Evolutionary conservation across 1,139 yeast species (phyloP), one percentile per base, ranked within the genome.

Genomic region (Nakaseomyces nivariensis): DNA sequence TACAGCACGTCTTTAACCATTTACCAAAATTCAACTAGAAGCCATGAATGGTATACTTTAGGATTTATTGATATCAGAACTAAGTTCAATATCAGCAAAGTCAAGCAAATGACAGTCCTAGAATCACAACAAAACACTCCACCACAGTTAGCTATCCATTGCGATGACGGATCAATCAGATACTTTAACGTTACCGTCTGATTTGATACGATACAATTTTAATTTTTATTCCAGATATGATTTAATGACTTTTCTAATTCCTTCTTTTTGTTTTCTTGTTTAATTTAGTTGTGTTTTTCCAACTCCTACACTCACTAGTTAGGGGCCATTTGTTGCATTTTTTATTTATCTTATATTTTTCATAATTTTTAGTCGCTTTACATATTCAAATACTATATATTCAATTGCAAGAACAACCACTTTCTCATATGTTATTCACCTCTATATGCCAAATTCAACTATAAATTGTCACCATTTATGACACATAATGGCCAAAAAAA

Each of bases 1-100:
- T 59, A 60, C 52, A 58, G 60, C 24, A 59, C 62, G 24, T 49
- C 51, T 17, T 51, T 60, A 32, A 53, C 57, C 31, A 46, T 55
- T 29, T 58, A 55, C 47, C 54, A 52, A 34, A 46, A 56, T 49
- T 48, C 50, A 37, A 34, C 46, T 17, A 49, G 48, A 26, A 47
- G 50, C 38, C 46, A 53, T 17, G 50, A 50, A 24, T 59, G 64
- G 64, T 24, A 49, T 24, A 55, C 55, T 13, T 44, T 55, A n/a
- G 63, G 63, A 13, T 60, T 51, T 48, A 46, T 52, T 29, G 64
- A 60, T 49, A 49, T 60, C 36, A 52, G 55, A 26, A 53, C 63
- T 27, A 57, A 55, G 45, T 60, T 55, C 48, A 52, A 53, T 36
- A 51, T 60, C 46, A 49, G 37, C 29, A 51, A 49, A 26, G 58